Base-by-base conservation (phyloP, 148 eudicot genomes). In the Vaccinium darrowii region DNA sequence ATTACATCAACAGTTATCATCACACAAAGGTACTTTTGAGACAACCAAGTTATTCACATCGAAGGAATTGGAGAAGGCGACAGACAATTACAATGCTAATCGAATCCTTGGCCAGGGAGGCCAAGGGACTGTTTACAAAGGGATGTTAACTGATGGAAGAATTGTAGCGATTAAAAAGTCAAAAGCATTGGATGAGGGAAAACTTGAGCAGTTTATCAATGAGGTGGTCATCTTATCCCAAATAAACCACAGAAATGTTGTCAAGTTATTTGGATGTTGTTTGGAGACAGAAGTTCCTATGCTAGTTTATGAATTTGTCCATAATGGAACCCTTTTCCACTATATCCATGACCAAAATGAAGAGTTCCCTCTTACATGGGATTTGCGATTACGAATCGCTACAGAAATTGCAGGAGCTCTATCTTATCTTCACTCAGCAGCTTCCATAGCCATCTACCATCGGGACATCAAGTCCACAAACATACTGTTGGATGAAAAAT, bases 41-140 rank as follows among this genome's bases (percentile, higher is more conserved):
- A 60, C 62, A 79, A 79, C 65, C 62, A 56, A 79, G 21, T 11
- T 79, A 23, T 53, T 53, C 39, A 54, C 33, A 51, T 79, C 39
- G 10, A 54, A 79, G 33, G 82, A 79, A 21, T 54, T 79, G 82
- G 65, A 79, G 51, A 79, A 79, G 65, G 82, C 82, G 2, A 56
- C 82, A 1, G 69, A 79, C 39, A 27, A 79, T 19, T 79, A 52
- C 67, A 79, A 79, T 30, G 25, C 36, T 52, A 79, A 56, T 56
- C 82, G 82, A 30, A 36, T 79, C 19, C 82, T 79, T 0, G 69
- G 82, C 47, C 43, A 79, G 10, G 82, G 69, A 52, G 69, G 82
- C 33, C 63, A 30, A 56, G 81, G 57, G 16, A 69, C 74, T 30
- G 74, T 69, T 69, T 69, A 23, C 16, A 69, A 69, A 11, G 74